Conservation (phyloP, 352 stramenopile genomes). For the Saprolegnia diclina region DNA sequence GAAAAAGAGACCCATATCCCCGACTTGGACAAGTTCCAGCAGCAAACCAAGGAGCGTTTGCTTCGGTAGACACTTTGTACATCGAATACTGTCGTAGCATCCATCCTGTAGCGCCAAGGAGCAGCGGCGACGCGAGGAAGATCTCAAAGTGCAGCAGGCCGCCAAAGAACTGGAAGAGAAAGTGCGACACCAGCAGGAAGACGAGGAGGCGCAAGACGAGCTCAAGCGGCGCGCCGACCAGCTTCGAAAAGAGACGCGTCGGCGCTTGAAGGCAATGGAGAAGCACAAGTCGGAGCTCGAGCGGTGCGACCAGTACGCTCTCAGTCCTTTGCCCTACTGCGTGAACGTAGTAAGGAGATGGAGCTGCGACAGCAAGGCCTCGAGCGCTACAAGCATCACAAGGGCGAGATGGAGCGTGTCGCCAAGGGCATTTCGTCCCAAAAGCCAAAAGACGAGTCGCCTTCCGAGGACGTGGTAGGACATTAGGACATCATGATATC, state of each 20-base stretch:
- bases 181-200: slow-evolving; percentile 13
- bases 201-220: slow-evolving; percentile 31
- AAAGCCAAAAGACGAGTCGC: not conserved
- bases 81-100: not conserved
- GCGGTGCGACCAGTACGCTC: slow-evolving; percentile 31
- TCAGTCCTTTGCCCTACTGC: too few relatives aligned
- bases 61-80: not conserved
- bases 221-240: slow-evolving; percentile 38
- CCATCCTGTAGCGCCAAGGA: slow-evolving; percentile 5
- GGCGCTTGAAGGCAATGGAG: slow-evolving; percentile 39
- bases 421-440: slow-evolving; percentile 40
- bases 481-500: too few relatives aligned
- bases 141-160: not conserved
- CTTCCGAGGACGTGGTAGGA: not conserved
- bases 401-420: slow-evolving; percentile 51
- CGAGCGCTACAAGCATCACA: slow-evolving; percentile 48
- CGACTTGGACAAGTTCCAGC: slow-evolving; percentile 23
- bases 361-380: slow-evolving; percentile 50
- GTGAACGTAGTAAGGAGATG: slow-evolving; percentile 43
- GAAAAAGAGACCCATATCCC: not conserved
- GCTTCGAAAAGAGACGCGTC: slow-evolving; percentile 35
- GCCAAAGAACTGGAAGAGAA: slow-evolving; percentile 27
- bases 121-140: slow-evolving; percentile 26
- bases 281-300: slow-evolving; percentile 40
- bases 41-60: slow-evolving; percentile 23